Evolutionary conservation across 2,329 filamentous ascomycete species (phyloP), one percentile per base, ranked within the genome.

Genomic region (Nectriaceae sp.): DNA sequence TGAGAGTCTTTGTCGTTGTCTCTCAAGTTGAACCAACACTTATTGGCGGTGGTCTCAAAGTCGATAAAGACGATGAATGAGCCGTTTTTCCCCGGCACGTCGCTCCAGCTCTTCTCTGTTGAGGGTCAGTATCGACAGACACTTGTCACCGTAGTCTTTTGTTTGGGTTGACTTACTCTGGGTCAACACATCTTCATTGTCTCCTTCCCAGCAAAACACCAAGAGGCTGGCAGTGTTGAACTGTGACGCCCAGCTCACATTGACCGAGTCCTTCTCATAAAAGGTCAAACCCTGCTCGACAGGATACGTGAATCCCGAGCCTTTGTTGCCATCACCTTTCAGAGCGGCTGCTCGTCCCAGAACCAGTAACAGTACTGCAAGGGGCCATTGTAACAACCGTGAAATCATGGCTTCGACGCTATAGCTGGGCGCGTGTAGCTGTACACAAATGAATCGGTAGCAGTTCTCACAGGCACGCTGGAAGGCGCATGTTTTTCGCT

Each of bases 101-200:
- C 10, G 18, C 39, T 37, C 19, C 50, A 48, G 15, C 37, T 18
- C 11, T 35, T 39, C 33, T 49, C 51, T 54, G 24, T 6, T 6
- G 6, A 6, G 13, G 24, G 21, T 21, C 39, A 37, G 38, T 21
- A 19, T 20, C 20, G 24, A 4, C 6, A 35, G 24, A 29, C 24
- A 29, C 24, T 6, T 29, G 24, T 6, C 24, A 13, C 24, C 24
- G 13, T 6, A 6, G 6, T 29, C 24, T 29, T 29, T 29, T n/a
- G n/a, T n/a, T n/a, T n/a, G n/a, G n/a, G n/a, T n/a, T n/a, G n/a
- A 47, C 49, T 40, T 37, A 51, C 49, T 51, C 10, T 42, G 24
- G 21, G 36, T 22, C 4, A 47, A 15, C 3, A 46, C 37, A 13
- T 24, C 11, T 15, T 36, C 38, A n/a, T 47, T 31, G 21, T 33